A percentile compares a stretch with the other conserved stretches of the same genome.
These are phyloP conservation scores for Stromatinia cepivora DNA, from an alignment of 2,329 filamentous ascomycete genomes.

Conservation along the genomic window DNA sequence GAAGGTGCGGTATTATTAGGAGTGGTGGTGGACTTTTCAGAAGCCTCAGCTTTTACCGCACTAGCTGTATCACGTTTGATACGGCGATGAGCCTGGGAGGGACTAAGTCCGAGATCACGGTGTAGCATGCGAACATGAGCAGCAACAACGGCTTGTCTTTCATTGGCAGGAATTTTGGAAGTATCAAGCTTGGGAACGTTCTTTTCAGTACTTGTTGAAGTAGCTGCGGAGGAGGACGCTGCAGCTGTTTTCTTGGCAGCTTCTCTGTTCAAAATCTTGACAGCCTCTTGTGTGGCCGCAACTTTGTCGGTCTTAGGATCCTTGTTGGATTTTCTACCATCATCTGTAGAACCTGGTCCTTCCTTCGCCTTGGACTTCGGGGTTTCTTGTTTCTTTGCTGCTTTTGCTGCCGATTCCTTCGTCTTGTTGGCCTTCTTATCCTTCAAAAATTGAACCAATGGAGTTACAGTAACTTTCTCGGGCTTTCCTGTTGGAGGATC, in stretches of 20 bases:
- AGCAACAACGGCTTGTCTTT: slow-evolving; percentile 51
- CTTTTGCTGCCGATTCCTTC: slow-evolving; percentile 57
- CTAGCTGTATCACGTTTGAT: slow-evolving; percentile 53
- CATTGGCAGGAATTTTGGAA: slow-evolving; percentile 44
- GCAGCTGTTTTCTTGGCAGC: slow-evolving; percentile 50
- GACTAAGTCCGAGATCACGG: slow-evolving; percentile 64
- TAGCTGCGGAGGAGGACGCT: slow-evolving; percentile 21
- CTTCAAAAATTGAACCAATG: slow-evolving; percentile 83
- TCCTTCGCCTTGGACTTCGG: slow-evolving; percentile 57
- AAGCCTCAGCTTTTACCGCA: slow-evolving; percentile 36
- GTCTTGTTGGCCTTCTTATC: slow-evolving; percentile 83
- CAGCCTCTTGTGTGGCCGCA: slow-evolving; percentile 58
- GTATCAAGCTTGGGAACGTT: slow-evolving; percentile 54
- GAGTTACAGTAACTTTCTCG: slow-evolving; percentile 75
- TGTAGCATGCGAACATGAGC: slow-evolving; percentile 65
- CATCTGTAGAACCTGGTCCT: slow-evolving; percentile 44
- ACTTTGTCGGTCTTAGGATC: slow-evolving; percentile 63
- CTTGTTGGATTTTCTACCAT: slow-evolving; percentile 57
- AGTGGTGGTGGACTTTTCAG: slow-evolving; percentile 27
- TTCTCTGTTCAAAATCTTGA: slow-evolving; percentile 65
- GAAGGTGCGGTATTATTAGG: slow-evolving; percentile 21
- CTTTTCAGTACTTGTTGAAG: slow-evolving; percentile 32
- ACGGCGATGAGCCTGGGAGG: slow-evolving; percentile 61
- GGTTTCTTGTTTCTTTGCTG: slow-evolving; percentile 51
- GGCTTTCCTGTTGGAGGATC: slow-evolving; percentile 32